Evolutionary conservation across 2,329 filamentous ascomycete species (phyloP), one percentile per base, ranked within the genome.

Genomic region (Herpotrichia juniperi): DNA sequence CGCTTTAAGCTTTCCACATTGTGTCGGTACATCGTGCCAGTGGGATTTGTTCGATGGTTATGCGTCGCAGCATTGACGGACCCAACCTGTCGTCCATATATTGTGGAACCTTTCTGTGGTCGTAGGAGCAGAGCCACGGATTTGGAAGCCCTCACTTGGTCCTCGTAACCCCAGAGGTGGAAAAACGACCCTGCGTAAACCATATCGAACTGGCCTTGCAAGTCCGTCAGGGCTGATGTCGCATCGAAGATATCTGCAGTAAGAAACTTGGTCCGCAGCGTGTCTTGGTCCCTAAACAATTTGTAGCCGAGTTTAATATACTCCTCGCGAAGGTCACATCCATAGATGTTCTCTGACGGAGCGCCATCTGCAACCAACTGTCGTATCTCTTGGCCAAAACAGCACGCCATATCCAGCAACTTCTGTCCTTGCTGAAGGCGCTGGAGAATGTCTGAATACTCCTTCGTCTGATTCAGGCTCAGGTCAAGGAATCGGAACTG

Each of bases 251-350:
- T 70, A 53, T 84, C 78, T 19, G 80, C 82, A 1, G 76, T 62
- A 25, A 86, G 68, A 55, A 86, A 84, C 1, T 73, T 74, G 1
- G 76, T 76, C 17, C 73, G 72, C 4, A 85, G 69, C 28, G 50
- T 74, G n/a, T 72, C 63, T 22, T 50, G 52, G 47, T 74, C 70
- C 6, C 44, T 35, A 51, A 73, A 73, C 17, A 73, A 59, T 44
- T 64, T 53, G 51, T 70, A 85, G 24, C 84, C 84, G n/a, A 83
- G 67, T 10, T 83, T 76, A 46, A 85, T 75, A 57, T 85, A 83
- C 10, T 64, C 60, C 1, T 57, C 19, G 25, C 65, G 58, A 16
- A 79, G 57, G 50, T 80, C 77, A 12, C 66, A 64, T 21, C 76
- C 77, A 42, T 65, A 68, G 1, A 78, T 64, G 26, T 75, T 74